Evolutionary conservation across 2,329 filamentous ascomycete species (phyloP).

Genomic region (Mycosphaerelloides madeirae): DNA sequence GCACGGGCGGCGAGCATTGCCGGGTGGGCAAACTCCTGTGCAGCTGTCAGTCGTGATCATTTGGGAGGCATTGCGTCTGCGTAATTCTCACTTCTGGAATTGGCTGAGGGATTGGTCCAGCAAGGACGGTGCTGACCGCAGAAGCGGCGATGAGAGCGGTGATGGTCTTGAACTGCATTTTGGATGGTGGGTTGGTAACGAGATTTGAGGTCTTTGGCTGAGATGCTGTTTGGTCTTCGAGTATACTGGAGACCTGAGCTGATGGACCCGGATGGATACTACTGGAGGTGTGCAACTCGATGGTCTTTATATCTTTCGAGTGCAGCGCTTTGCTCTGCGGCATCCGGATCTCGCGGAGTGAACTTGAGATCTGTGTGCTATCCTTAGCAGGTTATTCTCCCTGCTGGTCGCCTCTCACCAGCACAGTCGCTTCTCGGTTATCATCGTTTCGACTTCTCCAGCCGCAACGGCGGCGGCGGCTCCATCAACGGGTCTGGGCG

Average conservation of each 20-base stretch:
- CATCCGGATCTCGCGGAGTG: too few relatives aligned
- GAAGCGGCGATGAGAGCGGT: conserved; percentile 16
- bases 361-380: too few relatives aligned
- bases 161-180: conserved; percentile 5
- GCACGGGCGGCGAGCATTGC: conserved; percentile 1
- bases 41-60: background rate
- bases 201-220: background rate
- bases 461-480: too few relatives aligned
- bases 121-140: background rate
- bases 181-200: background rate
- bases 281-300: background rate
- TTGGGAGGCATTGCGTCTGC: too few relatives aligned
- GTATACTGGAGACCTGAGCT: background rate
- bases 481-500: too few relatives aligned
- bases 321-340: too few relatives aligned
- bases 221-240: background rate
- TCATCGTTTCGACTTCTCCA: too few relatives aligned
- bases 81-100: background rate
- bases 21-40: too few relatives aligned
- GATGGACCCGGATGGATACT: background rate
- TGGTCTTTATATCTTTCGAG: background rate
- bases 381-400: too few relatives aligned
- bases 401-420: too few relatives aligned
- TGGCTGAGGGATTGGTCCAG: background rate
- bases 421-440: too few relatives aligned